Evolutionary conservation across 202 grass and related monocot species (phyloP), one percentile per base, ranked within the genome.

Genomic region (Dendrocalamus latiflorus): DNA sequence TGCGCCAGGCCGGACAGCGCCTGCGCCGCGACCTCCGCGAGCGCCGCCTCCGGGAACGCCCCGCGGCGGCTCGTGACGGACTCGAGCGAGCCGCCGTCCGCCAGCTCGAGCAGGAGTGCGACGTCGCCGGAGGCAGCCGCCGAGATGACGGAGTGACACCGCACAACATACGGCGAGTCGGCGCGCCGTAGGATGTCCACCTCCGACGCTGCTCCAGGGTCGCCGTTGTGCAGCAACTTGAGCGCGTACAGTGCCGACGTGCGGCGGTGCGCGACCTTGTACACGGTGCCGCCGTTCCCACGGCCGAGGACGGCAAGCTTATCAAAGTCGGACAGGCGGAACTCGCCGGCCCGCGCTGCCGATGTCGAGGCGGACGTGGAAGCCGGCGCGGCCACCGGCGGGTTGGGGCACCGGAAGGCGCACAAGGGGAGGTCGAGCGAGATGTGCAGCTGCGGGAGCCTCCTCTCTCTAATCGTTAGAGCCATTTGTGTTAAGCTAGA

Each of bases 231-330:
- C 1, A 92, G 80, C 43, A 90, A 37, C 84, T 95, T 95, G 71
- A 92, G 90, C 56, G 93, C 90, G 85, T 86, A 95, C 50, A 89
- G 59, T 5, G 67, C 47, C 16, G 80, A 76, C 37, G 85, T 86
- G 4, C 68, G 77, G 60, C 90, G 93, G 82, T 95, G 90, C 8
- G 57, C 67, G 9, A 89, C 90, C 72, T 92, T 90, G 83, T 95
- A 87, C 18, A 95, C 90, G 1, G 86, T 90, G 4, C 93, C 90
- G 4, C 90, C 90, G 78, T 92, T 92, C 2, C 93, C 93, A 28
- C 89, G 79, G 4, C 90, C 93, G 30, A 95, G 88, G 25, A 92
- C 83, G 2, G 49, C 47, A 18, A 95, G 68, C 83, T 53, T 79
- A 2, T 92, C 90, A 21, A 92, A 89, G 26, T 95, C 88, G 1